Evolutionary conservation across 1,139 yeast genomes (phyloP), one percentile per base, ranked within the genome.

Genomic region (Suhomyces anneliseae): DNA sequence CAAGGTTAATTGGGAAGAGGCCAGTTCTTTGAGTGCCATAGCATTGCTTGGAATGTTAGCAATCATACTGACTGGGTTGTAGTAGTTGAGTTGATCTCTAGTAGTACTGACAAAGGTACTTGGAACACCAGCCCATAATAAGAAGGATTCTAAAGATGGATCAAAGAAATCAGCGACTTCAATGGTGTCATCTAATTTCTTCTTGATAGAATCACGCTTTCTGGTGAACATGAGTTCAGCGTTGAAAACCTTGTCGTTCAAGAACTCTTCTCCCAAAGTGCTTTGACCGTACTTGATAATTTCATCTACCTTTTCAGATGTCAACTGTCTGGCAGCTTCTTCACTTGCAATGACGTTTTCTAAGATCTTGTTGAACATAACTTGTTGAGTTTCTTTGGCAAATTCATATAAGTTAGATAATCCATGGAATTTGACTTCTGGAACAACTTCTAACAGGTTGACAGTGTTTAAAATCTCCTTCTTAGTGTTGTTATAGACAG

Each of bases 161-260:
- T 92, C 96, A 60, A 92, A 74, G 56, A 90, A 83, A 64, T 93
- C 98, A 14, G 74, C 48, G 2, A 87, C 46, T 12, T 84, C 81
- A 40, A 92, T 76, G 34, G 79, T 77, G 34, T 82, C 79, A 51
- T 78, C 73, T 40, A 92, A 70, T 42, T 79, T 74, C 54, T 85
- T 82, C 36, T 82, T 78, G 37, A 84, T 68, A 6, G 78, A 65
- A 58, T 93, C 97, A 40, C 78, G 79, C 47, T 78, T 77, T 56
- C 92, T 82, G 3, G 90, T 80, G 57, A 90, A 93, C 99, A 93
- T 93, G 42, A 87, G 77, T 27, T 83, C 86, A 12, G 88, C 80
- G 48, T 87, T 82, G 69, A 93, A 92, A 9, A 78, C 79, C 53
- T 86, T 85, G 51, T 83, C 84, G 42, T 70, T 77, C 68, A 83